phyloP scores from a whole-genome alignment of 306 rosid species.

The Ceratonia siliqua region DNA sequence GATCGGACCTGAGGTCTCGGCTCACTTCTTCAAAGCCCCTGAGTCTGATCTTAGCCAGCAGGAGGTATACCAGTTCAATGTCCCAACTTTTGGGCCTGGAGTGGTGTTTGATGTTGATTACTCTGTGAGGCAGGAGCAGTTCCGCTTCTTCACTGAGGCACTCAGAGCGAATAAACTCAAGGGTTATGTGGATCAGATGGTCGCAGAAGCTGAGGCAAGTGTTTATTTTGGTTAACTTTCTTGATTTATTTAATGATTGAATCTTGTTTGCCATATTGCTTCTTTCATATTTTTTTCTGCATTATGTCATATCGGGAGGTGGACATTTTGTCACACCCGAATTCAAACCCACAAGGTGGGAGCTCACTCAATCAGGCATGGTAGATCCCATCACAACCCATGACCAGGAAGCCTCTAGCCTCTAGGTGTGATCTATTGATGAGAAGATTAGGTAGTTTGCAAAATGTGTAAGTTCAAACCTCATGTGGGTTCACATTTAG shows the following conservation, averaged over 20 bases:
- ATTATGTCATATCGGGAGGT: background rate
- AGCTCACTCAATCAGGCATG: background rate
- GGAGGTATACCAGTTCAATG: constrained; percentile 92
- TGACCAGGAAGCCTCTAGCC: no score
- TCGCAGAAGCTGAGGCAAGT: constrained; percentile 75
- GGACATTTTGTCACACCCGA: background rate
- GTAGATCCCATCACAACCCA: no score
- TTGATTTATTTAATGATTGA: background rate
- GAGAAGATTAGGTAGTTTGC: background rate
- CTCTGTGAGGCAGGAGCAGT: constrained; percentile 85
- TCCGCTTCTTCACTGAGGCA: constrained; percentile 91
- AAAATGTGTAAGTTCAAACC: background rate
- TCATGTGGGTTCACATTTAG: constrained; percentile 26
- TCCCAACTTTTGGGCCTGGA: constrained; percentile 94
- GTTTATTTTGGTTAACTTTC: background rate
- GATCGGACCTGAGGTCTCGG: constrained; percentile 92
- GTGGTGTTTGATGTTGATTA: constrained; percentile 96
- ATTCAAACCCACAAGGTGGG: background rate
- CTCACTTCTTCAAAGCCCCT: constrained; percentile 85
- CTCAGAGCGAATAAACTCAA: constrained; percentile 79
- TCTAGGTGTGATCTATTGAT: background rate
- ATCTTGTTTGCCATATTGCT: background rate
- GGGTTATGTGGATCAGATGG: constrained; percentile 95
- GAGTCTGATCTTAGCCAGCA: constrained; percentile 95
- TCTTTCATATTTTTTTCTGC: background rate